Base-by-base conservation (phyloP, 2,329 filamentous ascomycete genomes). In the Botrytis aclada region DNA sequence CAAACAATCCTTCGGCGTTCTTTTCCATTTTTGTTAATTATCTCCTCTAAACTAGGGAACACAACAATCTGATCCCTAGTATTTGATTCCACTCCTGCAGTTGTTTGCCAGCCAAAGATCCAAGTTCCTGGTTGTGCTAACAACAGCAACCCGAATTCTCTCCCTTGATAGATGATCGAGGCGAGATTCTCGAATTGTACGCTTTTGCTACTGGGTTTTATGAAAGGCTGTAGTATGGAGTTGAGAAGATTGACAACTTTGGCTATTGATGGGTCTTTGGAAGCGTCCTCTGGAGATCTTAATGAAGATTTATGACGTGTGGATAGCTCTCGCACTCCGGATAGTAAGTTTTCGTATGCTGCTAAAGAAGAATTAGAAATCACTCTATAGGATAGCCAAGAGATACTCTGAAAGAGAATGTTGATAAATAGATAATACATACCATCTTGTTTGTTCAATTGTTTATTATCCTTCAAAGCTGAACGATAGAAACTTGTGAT, bases 161-260 rank as follows among this genome's bases (percentile, higher is more conserved):
- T 72, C 20, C 64, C 71, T 63, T 74, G 58, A 14, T 47, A 39
- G 34, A 73, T 32, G 39, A 74, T 70, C 9, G 70, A 66, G 16
- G 56, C 51, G 20, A 74, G 73, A 22, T 74, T 74, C 7, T 63
- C 65, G 12, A 60, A 65, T 70, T 58, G 67, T 7, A 54, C 61
- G 12, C 16, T 32, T 43, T 29, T 47, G n/a, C 25, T 60, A 25
- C 18, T 37, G 22, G 63, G 22, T 18, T 51, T 34, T 22, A 37
- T 37, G 39, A 72, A 67, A 29, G 70, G 70, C 12, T 37, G 29
- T 1, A 72, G 34, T 29, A 61, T 22, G 8, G n/a, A 37, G 29
- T 67, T 72, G 18, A 72, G 20, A 20, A 60, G 37, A 1, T 65
- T 51, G 32, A 58, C 25, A 9, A 66, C 34, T n/a, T 7, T 41